Evolutionary conservation across 2,329 filamentous ascomycete species (phyloP), one percentile per base, ranked within the genome.

Genomic region (Cladosporium oxysporum): DNA sequence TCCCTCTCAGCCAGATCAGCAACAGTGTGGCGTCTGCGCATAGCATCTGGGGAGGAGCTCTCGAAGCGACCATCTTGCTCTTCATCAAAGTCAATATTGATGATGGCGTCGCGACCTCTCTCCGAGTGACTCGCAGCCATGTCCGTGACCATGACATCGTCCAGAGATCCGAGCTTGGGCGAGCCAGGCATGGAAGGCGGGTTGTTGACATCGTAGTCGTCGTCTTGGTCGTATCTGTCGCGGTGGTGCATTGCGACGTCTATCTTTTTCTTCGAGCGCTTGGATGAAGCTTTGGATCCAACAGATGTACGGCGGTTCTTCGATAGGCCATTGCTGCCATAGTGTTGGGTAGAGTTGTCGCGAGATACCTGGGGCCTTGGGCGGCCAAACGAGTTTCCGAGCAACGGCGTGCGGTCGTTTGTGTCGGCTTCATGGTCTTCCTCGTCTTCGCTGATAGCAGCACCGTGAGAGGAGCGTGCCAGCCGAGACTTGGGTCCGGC

Each of bases 1-100:
- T 98, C 95, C 70, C 91, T 91, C 72, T 95, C 88, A 0, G 89
- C 91, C 12, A 89, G 84, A 14, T 90, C 77, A 14, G 84, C 83
- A 69, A 88, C 84, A 5, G 86, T 88, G 65, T 71, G n/a, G 74
- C 77, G 82, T 68, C 71, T 79, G 68, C 75, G 76, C 71, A 35
- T 35, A 35, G 67, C 75, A 77, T 83, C 63, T 0, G 74, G 71
- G 3, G 81, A 79, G 69, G 69, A 66, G 69, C 29, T 71, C 64
- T 18, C 35, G 21, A 61, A 60, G 21, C 64, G 59, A 28, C 58
- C 67, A 28, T 70, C 66, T 28, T 55, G 66, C 29, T 53, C 63
- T 29, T 69, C 69, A 35, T 77, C 75, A 37, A 78, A 77, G 64
- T 83, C 82, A 52, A 85, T 84, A 69, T 82, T 76, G 66, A 86